Conservation (phyloP, 768 basidiomycete genomes). For the Trametes cinnabarina region DNA sequence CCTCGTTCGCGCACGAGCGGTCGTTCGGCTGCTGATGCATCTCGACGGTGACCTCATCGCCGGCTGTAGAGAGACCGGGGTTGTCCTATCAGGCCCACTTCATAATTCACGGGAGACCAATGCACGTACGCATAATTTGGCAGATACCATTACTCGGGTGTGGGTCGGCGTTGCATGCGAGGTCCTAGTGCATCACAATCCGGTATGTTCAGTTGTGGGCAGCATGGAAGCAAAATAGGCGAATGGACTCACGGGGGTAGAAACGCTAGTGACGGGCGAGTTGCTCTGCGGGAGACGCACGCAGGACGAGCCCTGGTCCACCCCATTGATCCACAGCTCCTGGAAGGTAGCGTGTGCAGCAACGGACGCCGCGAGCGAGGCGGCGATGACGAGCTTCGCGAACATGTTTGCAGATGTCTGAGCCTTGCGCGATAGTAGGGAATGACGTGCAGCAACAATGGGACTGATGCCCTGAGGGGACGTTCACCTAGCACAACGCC, state of each 20-base stretch:
- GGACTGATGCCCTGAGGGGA: constrained; percentile 1
- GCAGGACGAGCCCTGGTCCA: constrained; percentile 47
- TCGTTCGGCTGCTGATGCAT: constrained; percentile 53
- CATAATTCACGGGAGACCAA: too few species aligned
- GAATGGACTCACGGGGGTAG: constrained; percentile 31
- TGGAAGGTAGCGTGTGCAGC: constrained; percentile 55
- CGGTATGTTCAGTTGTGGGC: too few species aligned
- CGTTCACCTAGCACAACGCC: background rate
- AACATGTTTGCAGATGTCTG: constrained; percentile 27
- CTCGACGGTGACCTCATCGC: constrained; percentile 48
- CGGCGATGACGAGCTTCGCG: constrained; percentile 31
- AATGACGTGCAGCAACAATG: background rate
- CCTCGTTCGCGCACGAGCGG: constrained; percentile 45
- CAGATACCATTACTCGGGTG: constrained; percentile 39
- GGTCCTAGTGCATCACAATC: constrained; percentile 27
- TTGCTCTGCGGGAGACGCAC: constrained; percentile 46
- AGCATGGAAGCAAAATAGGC: background rate
- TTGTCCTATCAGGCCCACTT: background rate
- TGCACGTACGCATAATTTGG: constrained; percentile 36
- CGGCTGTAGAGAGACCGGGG: constrained; percentile 32
- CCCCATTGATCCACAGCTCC: constrained; percentile 50
- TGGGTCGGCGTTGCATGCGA: constrained; percentile 47
- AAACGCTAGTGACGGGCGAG: constrained; percentile 44
- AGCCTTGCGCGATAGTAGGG: background rate
- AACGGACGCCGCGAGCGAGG: constrained; percentile 38